Conservation (phyloP, 2,329 filamentous ascomycete species). For the Verticillium albo-atrum region DNA sequence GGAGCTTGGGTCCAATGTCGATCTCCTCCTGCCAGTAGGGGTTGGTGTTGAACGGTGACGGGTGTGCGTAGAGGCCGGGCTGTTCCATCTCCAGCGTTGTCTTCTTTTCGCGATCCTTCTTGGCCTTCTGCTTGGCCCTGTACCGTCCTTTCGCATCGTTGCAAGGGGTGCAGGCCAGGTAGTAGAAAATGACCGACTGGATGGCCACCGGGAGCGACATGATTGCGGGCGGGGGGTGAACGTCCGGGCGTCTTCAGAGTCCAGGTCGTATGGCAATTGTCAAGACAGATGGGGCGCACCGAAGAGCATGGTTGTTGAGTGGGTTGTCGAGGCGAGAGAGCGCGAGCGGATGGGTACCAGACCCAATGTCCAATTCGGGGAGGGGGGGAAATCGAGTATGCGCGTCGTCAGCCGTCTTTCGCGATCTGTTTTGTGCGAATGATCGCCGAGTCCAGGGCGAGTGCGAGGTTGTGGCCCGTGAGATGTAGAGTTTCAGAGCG, state of each 20-base stretch:
- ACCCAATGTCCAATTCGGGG: background rate
- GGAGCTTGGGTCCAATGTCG: constrained; percentile 69
- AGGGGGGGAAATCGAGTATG: too few relatives aligned
- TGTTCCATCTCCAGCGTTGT: constrained; percentile 62
- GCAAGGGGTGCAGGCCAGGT: constrained; percentile 75
- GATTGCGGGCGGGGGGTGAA: constrained; percentile 10
- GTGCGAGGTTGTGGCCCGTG: background rate
- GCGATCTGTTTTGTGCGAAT: background rate
- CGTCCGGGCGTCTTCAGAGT: constrained; percentile 2
- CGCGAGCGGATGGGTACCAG: background rate
- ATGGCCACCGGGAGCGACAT: constrained; percentile 54
- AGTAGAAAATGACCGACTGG: constrained; percentile 75
- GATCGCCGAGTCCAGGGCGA: background rate
- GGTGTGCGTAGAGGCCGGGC: constrained; percentile 72
- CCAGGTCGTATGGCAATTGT: constrained; percentile 1
- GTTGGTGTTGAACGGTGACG: constrained; percentile 79
- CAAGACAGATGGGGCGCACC: background rate
- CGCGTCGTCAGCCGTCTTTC: background rate
- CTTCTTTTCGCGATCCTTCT: constrained; percentile 62
- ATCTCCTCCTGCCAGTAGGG: constrained; percentile 89
- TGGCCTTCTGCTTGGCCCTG: constrained; percentile 66
- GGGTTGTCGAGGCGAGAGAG: background rate
- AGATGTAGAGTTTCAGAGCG: background rate
- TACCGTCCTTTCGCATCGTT: constrained; percentile 64
- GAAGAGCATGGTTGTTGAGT: background rate